These are phyloP conservation scores for Candida namnaoensis DNA, from an alignment of 805 yeast species.

Conservation along the genomic window DNA sequence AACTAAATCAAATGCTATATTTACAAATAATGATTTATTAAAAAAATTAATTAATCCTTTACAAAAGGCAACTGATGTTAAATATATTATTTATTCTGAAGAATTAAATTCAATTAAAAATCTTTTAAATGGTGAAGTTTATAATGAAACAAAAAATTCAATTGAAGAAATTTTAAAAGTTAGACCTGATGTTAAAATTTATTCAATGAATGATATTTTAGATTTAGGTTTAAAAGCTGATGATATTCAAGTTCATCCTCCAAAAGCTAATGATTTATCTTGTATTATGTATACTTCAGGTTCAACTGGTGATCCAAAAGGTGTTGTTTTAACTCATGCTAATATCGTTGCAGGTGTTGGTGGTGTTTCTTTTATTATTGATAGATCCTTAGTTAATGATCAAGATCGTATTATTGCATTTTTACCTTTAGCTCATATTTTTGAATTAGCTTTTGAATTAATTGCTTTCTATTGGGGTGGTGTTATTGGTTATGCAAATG, in stretches of 20 bases:
- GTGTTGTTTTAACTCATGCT: constrained; percentile 56
- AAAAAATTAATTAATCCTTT: constrained; percentile 64
- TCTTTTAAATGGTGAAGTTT: constrained; percentile 53
- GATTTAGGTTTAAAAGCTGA: constrained; percentile 51
- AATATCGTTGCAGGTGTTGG: constrained; percentile 79
- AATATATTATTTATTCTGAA: constrained; percentile 66
- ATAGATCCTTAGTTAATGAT: constrained; percentile 36
- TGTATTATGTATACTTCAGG: constrained; percentile 71
- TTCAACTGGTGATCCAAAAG: constrained; percentile 77
- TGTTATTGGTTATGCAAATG: constrained; percentile 81
- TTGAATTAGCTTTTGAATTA: constrained; percentile 86
- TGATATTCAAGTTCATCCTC: constrained; percentile 26
- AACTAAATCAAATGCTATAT: constrained; percentile 71
- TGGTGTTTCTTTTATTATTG: constrained; percentile 66
- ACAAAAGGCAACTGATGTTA: constrained; percentile 48
- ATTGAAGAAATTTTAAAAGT: constrained; percentile 47
- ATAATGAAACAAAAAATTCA: constrained; percentile 47
- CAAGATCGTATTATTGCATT: constrained; percentile 77
- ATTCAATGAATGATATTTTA: constrained; percentile 57
- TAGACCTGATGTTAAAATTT: constrained; percentile 72
- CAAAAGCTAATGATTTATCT: constrained; percentile 40
- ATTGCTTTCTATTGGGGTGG: constrained; percentile 84
- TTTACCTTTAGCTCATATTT: constrained; percentile 93
- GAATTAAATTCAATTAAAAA: constrained; percentile 51
- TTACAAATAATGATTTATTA: constrained; percentile 76